Conservation (phyloP, 2,329 filamentous ascomycete genomes). For the Verruconis gallopava region DNA sequence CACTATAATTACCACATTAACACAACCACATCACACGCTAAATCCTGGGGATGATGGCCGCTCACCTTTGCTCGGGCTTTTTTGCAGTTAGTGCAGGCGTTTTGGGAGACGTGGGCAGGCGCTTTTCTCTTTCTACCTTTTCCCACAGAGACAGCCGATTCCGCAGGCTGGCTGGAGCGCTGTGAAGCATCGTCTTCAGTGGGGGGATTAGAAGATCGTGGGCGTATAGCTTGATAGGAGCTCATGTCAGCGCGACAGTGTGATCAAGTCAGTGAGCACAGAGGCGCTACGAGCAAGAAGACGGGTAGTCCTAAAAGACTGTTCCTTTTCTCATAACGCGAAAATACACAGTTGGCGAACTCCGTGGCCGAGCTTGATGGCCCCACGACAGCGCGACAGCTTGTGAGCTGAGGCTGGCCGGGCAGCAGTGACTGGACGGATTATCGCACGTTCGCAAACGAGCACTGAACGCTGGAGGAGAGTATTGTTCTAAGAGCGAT, state of each 20-base stretch:
- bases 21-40: neutral
- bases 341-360: neutral
- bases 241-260: neutral
- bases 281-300: neutral
- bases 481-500: neutral
- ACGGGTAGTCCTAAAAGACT: neutral
- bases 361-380: neutral
- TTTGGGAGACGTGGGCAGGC: slow-evolving; percentile 17
- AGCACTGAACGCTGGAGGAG: neutral
- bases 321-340: neutral
- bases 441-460: too few relatives aligned
- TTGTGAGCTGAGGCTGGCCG: too few relatives aligned
- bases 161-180: neutral
- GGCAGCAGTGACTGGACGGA: too few relatives aligned
- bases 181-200: neutral
- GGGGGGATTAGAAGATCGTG: neutral
- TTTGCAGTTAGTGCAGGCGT: slow-evolving; percentile 20
- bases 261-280: neutral
- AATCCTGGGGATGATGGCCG: neutral
- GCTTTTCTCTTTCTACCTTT: slow-evolving; percentile 13
- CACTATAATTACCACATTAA: slow-evolving; percentile 14
- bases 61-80: slow-evolving; percentile 19
- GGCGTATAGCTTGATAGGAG: neutral
- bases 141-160: neutral
- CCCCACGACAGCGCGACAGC: neutral